Percentiles rank a stretch among this genome's conserved stretches.
phyloP scores from a whole-genome alignment of 2,329 filamentous ascomycete species.

The Blumeria graminis region DNA sequence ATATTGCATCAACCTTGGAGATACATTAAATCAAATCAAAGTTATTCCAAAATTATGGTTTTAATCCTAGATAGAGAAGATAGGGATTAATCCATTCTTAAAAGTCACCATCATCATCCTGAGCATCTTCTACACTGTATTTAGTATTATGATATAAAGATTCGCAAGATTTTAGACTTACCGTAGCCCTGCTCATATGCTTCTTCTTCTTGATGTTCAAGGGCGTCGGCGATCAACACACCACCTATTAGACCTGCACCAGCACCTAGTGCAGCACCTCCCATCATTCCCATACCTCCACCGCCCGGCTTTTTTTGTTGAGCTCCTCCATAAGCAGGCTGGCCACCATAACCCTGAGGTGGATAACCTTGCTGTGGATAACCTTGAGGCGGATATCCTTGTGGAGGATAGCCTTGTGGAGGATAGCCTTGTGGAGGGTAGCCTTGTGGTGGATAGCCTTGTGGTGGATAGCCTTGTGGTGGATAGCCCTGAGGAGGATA shows the following conservation, averaged over 20 bases:
- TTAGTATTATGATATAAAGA: not conserved
- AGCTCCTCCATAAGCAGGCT: conserved; percentile 9
- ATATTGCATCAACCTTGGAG: too few relatives aligned
- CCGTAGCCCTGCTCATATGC: conserved; percentile 28
- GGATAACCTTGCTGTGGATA: conserved; percentile 16
- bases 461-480: conserved; percentile 4
- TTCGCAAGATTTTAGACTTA: conserved; percentile 3
- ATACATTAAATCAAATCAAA: too few relatives aligned
- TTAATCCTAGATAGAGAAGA: too few relatives aligned
- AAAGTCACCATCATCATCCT: not conserved
- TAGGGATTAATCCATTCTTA: too few relatives aligned
- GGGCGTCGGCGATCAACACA: conserved; percentile 40
- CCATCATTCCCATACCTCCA: conserved; percentile 40
- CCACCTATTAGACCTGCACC: conserved; percentile 68
- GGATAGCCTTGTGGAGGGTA: conserved; percentile 16
- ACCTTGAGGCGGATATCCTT: conserved; percentile 14
- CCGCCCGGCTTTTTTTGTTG: conserved; percentile 20
- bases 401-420: not conserved
- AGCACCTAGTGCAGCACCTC: conserved; percentile 52
- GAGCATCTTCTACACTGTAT: not conserved
- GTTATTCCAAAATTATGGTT: too few relatives aligned
- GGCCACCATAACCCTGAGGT: conserved; percentile 6
- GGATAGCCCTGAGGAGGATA: conserved; percentile 15
- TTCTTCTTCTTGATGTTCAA: conserved; percentile 35
- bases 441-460: conserved; percentile 14